These are phyloP conservation scores for Phytopythium mirpurense DNA, from an alignment of 352 stramenopile species.

Conservation along the genomic window DNA sequence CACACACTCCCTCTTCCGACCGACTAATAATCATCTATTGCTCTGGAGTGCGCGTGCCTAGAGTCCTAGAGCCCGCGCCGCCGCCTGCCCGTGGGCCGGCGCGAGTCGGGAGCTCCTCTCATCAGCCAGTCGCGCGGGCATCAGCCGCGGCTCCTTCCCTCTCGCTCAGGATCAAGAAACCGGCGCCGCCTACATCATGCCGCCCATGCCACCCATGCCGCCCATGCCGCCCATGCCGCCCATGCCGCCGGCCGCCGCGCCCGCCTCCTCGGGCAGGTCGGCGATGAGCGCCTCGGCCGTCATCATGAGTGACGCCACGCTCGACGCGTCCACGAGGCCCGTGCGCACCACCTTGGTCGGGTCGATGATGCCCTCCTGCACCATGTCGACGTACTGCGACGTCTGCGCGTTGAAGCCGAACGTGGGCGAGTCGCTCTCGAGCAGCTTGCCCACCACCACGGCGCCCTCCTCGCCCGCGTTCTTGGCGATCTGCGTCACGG, in stretches of 20 bases:
- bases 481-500: slow-evolving; percentile 96
- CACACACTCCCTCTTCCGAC: too few species aligned
- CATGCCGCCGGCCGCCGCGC: slow-evolving; percentile 50
- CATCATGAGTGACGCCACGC: slow-evolving; percentile 98
- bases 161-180: too few species aligned
- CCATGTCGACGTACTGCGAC: slow-evolving; percentile 97
- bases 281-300: slow-evolving; percentile 99
- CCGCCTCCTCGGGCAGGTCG: slow-evolving; percentile 91
- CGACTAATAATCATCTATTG: slow-evolving; percentile 8
- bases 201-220: slow-evolving; percentile 75
- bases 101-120: too few species aligned
- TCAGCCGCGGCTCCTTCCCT: not conserved
- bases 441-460: slow-evolving; percentile 98
- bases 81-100: too few species aligned
- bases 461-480: slow-evolving; percentile 98
- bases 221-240: slow-evolving; percentile 77
- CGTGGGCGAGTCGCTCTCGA: slow-evolving; percentile 92
- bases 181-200: slow-evolving; percentile 64
- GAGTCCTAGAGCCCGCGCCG: too few species aligned
- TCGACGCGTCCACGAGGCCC: slow-evolving; percentile 97
- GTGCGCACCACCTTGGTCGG: slow-evolving; percentile 98
- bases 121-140: too few species aligned
- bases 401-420: slow-evolving; percentile 98
- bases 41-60: too few species aligned
- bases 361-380: slow-evolving; percentile 97